Evolutionary conservation across 768 basidiomycete genomes (phyloP).

Genomic region (Heimioporus sp.): DNA sequence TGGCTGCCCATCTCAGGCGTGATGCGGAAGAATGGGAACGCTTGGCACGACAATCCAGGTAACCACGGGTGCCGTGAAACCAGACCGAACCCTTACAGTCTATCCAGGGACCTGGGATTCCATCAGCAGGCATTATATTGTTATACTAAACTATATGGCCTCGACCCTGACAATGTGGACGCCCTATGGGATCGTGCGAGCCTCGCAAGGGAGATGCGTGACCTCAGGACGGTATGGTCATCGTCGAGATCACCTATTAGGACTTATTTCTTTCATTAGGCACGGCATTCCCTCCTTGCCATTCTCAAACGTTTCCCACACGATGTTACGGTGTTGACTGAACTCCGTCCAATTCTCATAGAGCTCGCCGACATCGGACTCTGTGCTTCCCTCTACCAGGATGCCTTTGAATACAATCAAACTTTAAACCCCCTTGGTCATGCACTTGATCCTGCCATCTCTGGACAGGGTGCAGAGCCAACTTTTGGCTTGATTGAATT

Average conservation of each 20-base stretch:
- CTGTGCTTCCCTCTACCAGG: conserved; percentile 67
- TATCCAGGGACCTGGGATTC: conserved; percentile 56
- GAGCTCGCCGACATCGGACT: conserved; percentile 65
- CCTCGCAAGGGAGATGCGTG: conserved; percentile 73
- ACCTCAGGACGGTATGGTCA: conserved; percentile 57
- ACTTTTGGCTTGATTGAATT: conserved; percentile 51
- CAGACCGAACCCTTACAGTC: conserved; percentile 69
- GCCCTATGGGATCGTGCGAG: conserved; percentile 89
- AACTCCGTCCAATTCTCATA: conserved; percentile 51
- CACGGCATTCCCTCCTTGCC: conserved; percentile 27
- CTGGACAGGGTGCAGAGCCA: neutral
- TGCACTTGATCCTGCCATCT: conserved; percentile 26
- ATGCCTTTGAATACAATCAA: conserved; percentile 72
- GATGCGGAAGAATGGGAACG: conserved; percentile 88
- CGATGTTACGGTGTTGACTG: conserved; percentile 72
- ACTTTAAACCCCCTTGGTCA: conserved; percentile 38
- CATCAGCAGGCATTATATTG: conserved; percentile 91
- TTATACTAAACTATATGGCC: conserved; percentile 74
- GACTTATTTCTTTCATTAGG: conserved; percentile 9
- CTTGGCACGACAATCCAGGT: conserved; percentile 76
- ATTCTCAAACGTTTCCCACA: conserved; percentile 44
- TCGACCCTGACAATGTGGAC: conserved; percentile 79
- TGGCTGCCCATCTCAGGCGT: conserved; percentile 85
- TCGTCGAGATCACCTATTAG: neutral
- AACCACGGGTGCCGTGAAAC: conserved; percentile 29